Evolutionary conservation across 345 rosid genomes (phyloP), one percentile per base, ranked within the genome.

Genomic region (Populus pruinosa): DNA sequence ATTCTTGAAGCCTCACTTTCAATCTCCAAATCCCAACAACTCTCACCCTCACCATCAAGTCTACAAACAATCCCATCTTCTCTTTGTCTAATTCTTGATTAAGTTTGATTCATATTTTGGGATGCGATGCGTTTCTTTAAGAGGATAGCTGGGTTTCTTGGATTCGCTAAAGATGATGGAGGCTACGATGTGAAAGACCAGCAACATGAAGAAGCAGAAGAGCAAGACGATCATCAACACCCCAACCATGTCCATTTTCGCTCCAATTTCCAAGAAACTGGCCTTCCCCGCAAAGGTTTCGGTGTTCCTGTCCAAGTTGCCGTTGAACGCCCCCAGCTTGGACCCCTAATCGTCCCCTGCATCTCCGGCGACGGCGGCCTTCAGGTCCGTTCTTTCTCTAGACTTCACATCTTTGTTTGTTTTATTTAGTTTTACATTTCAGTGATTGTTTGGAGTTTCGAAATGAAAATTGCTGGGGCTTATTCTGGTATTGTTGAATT

Each of bases 121-220:
- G 68, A 73, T 77, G 81, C 78, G 79, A 96, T 96, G 99, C 90
- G 98, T 78, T 83, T 96, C 82, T 81, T 96, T 6, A 92, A 83
- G 90, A 90, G 90, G 83, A 77, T 96, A 68, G 94, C 97, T 5
- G 99, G 99, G 78, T 33, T 93, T 65, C 80, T 95, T 25, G 99
- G 99, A 68, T 73, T 95, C 71, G 91, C 70, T 31, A 88, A 81
- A 71, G 96, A 92, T 78, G 94, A 91, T 41, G 89, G 77, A 64
- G 74, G 35, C 68, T 87, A 86, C 59, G 89, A 86, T 63, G 84
- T 76, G 44, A 88, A 70, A 73, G 91, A 87, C 67, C 87, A 78
- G n/a, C 88, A 85, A 20, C 82, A 77, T 25, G 85, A 72, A 2
- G 85, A 78, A 7, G 44, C 44, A 41, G 78, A 79, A 20, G 77